Base-by-base conservation (phyloP, 2,329 filamentous ascomycete species). In the Calonectria fujianensis region DNA sequence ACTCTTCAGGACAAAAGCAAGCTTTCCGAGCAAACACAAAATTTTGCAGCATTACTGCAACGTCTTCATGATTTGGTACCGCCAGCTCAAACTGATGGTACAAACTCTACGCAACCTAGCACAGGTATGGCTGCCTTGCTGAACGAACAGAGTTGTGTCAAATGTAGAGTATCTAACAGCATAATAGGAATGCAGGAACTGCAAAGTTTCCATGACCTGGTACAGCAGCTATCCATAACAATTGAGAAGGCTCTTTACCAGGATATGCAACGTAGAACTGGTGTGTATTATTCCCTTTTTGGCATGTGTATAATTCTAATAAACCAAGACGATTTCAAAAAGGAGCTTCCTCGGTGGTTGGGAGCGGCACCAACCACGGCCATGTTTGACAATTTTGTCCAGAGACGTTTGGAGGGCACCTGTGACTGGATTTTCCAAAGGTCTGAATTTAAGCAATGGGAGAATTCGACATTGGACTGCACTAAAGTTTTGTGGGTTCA, bases 401-500 rank as follows among this genome's bases (percentile, higher is more conserved):
- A 73, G 10, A 77, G 51, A 31, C 75, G 76, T 24, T 64, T 82
- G 1, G 57, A 72, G 0, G 77, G 70, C 13, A 84, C 82, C 2
- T 83, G 82, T 57, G 71, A 79, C 16, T 83, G 82, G 83, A 80
- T 83, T 4, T 54, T 83, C 7, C 14, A 75, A 0, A 70, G 75
- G 20, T 32, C 32, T 16, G 48, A 29, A 4, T 79, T 80, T 27
- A 65, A 54, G 1, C 13, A 75, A 10, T 83, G 82, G 82, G 18
- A 71, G 7, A 78, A 77, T 0, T n/a, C 59, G 16, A 61, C 69
- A 24, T 31, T 50, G 2, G 39, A 32, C 2, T 16, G 51, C 9
- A 20, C 76, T 0, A 80, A 77, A n/a, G 4, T 83, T 4, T 72
- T 85, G 2, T 85, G 84, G 83, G 76, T 85, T 35, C 70, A 82